phyloP scores from a whole-genome alignment of 495 filamentous ascomycete genomes.

The Parathielavia hyrcaniae region DNA sequence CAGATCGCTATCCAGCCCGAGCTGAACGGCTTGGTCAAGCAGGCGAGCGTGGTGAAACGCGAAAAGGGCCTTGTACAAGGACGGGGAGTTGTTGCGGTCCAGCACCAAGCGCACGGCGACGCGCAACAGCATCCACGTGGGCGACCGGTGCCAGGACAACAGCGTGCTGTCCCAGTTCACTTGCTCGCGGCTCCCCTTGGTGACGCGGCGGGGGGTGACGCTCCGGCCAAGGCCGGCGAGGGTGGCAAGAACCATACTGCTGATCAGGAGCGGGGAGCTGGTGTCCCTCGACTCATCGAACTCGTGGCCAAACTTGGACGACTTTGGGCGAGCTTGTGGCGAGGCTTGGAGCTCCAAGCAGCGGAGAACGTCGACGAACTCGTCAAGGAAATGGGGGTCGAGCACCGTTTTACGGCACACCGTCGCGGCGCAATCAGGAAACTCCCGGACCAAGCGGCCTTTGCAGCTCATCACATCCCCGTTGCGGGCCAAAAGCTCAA shows the following conservation, averaged over 20 bases:
- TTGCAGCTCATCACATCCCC: conserved; percentile 39
- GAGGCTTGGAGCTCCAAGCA: conserved; percentile 35
- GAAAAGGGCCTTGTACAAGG: conserved; percentile 53
- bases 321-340: conserved; percentile 35
- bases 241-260: conserved; percentile 47
- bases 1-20: conserved; percentile 28
- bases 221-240: conserved; percentile 41
- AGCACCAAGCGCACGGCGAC: conserved; percentile 45
- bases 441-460: conserved; percentile 49
- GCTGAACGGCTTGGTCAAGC: conserved; percentile 25
- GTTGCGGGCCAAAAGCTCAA: conserved; percentile 52
- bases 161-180: conserved; percentile 43
- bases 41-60: conserved; percentile 44
- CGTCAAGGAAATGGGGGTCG: conserved; percentile 32
- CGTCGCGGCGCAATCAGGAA: conserved; percentile 47
- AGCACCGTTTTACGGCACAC: conserved; percentile 33
- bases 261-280: conserved; percentile 48
- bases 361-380: conserved; percentile 39
- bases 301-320: conserved; percentile 35
- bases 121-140: conserved; percentile 55
- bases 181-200: conserved; percentile 58
- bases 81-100: conserved; percentile 8
- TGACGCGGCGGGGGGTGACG: conserved; percentile 31
- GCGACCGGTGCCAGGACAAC: conserved; percentile 51
- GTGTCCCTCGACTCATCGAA: conserved; percentile 51